phyloP scores from a whole-genome alignment of 2,329 filamentous ascomycete genomes.

The Colletotrichum theobromicola region DNA sequence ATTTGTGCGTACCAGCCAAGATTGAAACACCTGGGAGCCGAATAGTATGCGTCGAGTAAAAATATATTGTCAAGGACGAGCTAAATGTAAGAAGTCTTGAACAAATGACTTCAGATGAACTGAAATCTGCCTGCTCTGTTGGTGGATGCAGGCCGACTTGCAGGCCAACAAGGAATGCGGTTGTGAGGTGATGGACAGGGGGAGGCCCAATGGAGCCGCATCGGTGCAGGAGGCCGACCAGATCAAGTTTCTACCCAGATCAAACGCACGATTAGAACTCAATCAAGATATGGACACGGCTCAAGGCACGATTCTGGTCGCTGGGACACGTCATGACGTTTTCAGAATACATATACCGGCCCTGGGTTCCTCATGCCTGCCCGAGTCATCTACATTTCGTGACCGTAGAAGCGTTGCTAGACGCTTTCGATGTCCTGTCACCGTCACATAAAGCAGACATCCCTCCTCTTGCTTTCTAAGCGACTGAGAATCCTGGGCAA shows the following conservation, averaged over 20 bases:
- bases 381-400: too few relatives aligned
- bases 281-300: fast-evolving
- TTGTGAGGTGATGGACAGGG: background rate
- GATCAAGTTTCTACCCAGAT: background rate
- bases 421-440: fast-evolving
- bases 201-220: fast-evolving
- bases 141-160: background rate
- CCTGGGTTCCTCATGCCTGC: too few relatives aligned
- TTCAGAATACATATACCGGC: background rate
- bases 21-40: too few relatives aligned
- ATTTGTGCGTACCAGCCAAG: too few relatives aligned
- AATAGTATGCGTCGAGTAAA: too few relatives aligned
- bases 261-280: fast-evolving
- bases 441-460: too few relatives aligned
- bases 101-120: fast-evolving
- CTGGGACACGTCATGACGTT: fast-evolving
- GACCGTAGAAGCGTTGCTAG: too few relatives aligned
- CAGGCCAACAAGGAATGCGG: fast-evolving
- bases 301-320: fast-evolving
- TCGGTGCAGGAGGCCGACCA: background rate
- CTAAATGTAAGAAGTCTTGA: background rate
- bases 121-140: fast-evolving
- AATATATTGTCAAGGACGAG: too few relatives aligned
- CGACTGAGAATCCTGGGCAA: too few relatives aligned
- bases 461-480: too few relatives aligned